phyloP scores from a whole-genome alignment of 306 rosid genomes.

The Arachis stenosperma region DNA sequence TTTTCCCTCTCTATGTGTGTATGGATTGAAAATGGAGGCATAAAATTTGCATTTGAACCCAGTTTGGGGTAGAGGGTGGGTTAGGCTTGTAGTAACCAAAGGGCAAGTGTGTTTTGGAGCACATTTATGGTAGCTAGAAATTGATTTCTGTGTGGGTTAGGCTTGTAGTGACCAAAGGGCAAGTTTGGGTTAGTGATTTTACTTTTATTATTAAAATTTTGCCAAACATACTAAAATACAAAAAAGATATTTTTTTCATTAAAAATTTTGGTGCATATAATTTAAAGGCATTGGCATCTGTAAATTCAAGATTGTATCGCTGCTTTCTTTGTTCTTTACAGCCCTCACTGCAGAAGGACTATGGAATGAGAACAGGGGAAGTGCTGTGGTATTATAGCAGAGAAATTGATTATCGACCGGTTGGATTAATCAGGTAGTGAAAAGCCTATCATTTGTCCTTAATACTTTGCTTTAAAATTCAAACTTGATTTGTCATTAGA shows the following conservation, averaged over 20 bases:
- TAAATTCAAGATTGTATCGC: conserved; percentile 28
- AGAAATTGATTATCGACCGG: conserved; percentile 84
- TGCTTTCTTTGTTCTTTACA: conserved; percentile 47
- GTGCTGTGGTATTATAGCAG: conserved; percentile 87
- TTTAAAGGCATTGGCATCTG: conserved; percentile 23
- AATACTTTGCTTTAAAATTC: conserved; percentile 37
- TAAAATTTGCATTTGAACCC: background rate
- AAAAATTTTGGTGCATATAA: conserved; percentile 11
- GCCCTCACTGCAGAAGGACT: conserved; percentile 84
- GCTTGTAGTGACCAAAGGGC: too few relatives aligned
- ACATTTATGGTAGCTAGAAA: too few relatives aligned
- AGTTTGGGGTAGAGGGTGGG: too few relatives aligned
- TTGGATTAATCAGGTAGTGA: conserved; percentile 78
- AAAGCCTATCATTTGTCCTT: conserved; percentile 28
- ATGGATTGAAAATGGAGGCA: background rate
- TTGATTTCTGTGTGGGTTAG: too few relatives aligned
- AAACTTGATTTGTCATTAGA: conserved; percentile 25
- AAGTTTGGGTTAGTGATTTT: too few relatives aligned
- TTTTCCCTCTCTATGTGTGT: background rate
- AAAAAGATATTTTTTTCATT: too few relatives aligned
- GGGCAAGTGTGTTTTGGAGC: too few relatives aligned
- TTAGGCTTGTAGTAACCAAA: too few relatives aligned
- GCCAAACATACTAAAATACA: too few relatives aligned
- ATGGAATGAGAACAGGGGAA: conserved; percentile 84
- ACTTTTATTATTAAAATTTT: too few relatives aligned